phyloP scores from a whole-genome alignment of 176 grass and related monocot genomes.

The Oryza glaberrima region DNA sequence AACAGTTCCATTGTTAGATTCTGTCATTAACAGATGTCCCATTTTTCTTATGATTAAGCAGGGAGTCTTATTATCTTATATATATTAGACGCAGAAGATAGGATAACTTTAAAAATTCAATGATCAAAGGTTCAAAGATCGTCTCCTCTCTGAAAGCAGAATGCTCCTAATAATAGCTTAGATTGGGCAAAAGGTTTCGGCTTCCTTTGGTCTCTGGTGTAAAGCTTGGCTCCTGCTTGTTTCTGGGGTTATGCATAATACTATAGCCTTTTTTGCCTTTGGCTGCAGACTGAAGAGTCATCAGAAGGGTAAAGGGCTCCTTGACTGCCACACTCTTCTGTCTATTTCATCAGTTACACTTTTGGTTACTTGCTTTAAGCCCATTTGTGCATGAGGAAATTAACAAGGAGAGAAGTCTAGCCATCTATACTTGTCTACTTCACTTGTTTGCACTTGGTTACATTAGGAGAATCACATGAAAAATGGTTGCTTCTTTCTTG shows the following conservation, averaged over 20 bases:
- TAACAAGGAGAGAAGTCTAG: conserved; percentile 6
- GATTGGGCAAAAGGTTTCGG: conserved; percentile 44
- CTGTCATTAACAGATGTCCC: conserved; percentile 25
- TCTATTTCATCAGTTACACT: conserved; percentile 34
- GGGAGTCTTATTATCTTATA: not conserved
- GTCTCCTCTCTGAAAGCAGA: not conserved
- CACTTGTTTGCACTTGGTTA: conserved; percentile 41
- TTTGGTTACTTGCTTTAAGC: conserved; percentile 27
- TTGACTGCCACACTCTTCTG: conserved; percentile 22
- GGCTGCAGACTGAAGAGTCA: conserved; percentile 42
- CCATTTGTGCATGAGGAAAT: conserved; percentile 34
- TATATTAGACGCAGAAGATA: not conserved
- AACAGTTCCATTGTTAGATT: conserved; percentile 3
- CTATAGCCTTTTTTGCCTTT: conserved; percentile 39
- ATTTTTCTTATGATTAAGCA: conserved; percentile 22
- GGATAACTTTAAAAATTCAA: not conserved
- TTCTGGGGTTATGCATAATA: conserved; percentile 34
- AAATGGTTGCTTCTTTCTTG: conserved; percentile 38
- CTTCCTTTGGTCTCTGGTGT: conserved; percentile 33
- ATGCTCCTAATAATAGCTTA: conserved; percentile 9
- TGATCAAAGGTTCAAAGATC: not conserved
- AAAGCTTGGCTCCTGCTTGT: conserved; percentile 16
- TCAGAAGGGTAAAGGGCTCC: conserved; percentile 30
- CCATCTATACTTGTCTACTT: not conserved
- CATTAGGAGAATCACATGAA: conserved; percentile 11